Percentiles rank a stretch among this genome's conserved stretches.
Evolutionary conservation across 164 flowering plant species (phyloP).

Genomic region (Umbellularia californica): DNA sequence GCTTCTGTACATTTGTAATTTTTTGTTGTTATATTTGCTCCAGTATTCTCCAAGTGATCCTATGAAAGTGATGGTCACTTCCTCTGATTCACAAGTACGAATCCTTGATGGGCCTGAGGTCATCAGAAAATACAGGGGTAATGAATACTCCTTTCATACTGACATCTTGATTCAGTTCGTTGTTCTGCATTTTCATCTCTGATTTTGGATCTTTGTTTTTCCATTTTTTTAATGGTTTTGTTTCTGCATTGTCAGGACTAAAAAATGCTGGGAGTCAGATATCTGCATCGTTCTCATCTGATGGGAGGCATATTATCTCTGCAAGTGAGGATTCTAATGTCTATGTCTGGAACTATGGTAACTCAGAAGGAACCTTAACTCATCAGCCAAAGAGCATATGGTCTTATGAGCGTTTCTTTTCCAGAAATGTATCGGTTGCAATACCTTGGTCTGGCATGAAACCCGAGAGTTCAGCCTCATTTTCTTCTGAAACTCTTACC

Average conservation of each 20-base stretch:
- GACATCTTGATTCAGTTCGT: background rate
- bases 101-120: slow-evolving; percentile 51
- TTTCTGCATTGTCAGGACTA: slow-evolving; percentile 29
- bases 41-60: slow-evolving; percentile 69
- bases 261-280: slow-evolving; percentile 45
- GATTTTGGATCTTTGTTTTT: background rate
- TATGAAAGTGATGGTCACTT: slow-evolving; percentile 60
- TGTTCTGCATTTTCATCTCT: background rate
- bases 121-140: slow-evolving; percentile 62
- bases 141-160: background rate
- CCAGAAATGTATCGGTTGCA: slow-evolving; percentile 57
- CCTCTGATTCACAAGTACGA: slow-evolving; percentile 69
- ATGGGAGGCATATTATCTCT: slow-evolving; percentile 73
- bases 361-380: slow-evolving; percentile 24
- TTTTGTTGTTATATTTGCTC: background rate
- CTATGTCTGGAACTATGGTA: slow-evolving; percentile 51
- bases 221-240: background rate
- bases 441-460: slow-evolving; percentile 69
- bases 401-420: slow-evolving; percentile 57
- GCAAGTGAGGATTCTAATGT: slow-evolving; percentile 70
- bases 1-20: background rate
- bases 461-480: slow-evolving; percentile 14
- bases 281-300: slow-evolving; percentile 64
- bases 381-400: slow-evolving; percentile 36
- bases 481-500: slow-evolving; percentile 15